Base-by-base conservation (phyloP, 106 monocot species). In the Iris macrosiphon region DNA sequence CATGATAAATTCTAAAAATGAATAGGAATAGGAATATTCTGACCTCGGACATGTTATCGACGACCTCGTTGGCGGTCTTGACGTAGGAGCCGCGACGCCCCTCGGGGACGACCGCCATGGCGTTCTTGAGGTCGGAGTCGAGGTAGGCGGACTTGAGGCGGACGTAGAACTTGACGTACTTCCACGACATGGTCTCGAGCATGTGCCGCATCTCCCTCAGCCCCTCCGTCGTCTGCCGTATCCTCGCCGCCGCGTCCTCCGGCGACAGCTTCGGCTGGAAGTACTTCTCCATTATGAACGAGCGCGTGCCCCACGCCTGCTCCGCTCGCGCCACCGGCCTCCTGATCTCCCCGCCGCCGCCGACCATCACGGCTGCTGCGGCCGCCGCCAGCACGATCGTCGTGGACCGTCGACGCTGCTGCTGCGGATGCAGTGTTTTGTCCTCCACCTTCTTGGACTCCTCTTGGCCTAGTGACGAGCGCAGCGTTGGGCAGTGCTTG, bases 161-260 rank as follows among this genome's bases (percentile, higher is more conserved):
- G 29, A 88, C 59, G 61, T 84, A 93, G 69, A 81, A 76, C 33
- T 84, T 54, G 16, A 87, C 81, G 65, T 92, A 92, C 60, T 61
- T 66, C 94, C 94, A 94, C 2, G 88, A 78, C 94, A 84, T 88
- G 45, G 78, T 77, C 40, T 94, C 84, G 5, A 94, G 79, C 94
- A 94, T 94, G 55, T 70, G 88, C 12, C 88, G 53, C 73, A 94
- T 72, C 19, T 68, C 76, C 13, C 52, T 40, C 50, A 88, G 49
- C 49, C 84, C 88, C 51, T 94, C 88, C 12, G 94, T 72, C 6
- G 94, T 94, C 70, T 94, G 94, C 32, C 70, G 38, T 57, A 88
- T 94, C 22, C 94, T 65, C 33, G 81, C 81, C 42, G 32, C 84
- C 15, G 94, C 68, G 4, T 94, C 84, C 70, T 94, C 81, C 42